phyloP scores from a whole-genome alignment of 805 yeast species.

The Wickerhamomyces rabaulensis region DNA sequence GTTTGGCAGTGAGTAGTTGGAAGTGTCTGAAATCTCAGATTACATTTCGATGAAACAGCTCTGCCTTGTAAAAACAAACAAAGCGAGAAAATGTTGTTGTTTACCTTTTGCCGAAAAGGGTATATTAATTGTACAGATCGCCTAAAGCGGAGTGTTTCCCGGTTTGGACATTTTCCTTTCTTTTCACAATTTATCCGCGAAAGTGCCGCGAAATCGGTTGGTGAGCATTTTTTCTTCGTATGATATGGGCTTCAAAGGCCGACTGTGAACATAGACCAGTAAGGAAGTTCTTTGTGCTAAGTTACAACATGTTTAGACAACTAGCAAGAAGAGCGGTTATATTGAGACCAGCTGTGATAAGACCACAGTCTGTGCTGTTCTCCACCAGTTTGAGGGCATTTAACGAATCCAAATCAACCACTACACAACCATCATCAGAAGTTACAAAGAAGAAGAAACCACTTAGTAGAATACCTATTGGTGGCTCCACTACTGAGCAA shows the following conservation, averaged over 20 bases:
- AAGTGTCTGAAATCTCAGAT: too few species aligned
- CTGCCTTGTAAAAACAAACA: neutral
- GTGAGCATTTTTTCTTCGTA: neutral
- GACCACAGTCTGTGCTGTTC: conserved; percentile 3
- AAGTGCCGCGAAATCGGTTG: neutral
- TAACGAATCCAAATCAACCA: conserved; percentile 9
- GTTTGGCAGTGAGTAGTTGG: too few species aligned
- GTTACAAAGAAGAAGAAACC: conserved; percentile 44
- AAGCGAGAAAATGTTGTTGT: conserved; percentile 9
- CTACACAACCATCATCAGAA: conserved; percentile 2
- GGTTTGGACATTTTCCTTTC: neutral
- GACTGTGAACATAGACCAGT: neutral
- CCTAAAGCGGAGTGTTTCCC: neutral
- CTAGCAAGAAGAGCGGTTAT: conserved; percentile 4
- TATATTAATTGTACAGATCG: neutral
- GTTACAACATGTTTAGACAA: conserved; percentile 8
- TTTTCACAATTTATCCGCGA: neutral
- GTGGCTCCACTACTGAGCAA: conserved; percentile 39
- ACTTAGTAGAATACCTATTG: conserved; percentile 74
- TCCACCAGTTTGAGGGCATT: conserved; percentile 14
- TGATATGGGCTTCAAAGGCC: neutral
- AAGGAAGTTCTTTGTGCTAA: neutral
- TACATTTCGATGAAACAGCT: neutral
- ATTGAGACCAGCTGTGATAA: neutral
- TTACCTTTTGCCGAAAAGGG: conserved; percentile 20